Base-by-base conservation (phyloP, 1,139 yeast genomes). In the Yamadazyma atlantica region DNA sequence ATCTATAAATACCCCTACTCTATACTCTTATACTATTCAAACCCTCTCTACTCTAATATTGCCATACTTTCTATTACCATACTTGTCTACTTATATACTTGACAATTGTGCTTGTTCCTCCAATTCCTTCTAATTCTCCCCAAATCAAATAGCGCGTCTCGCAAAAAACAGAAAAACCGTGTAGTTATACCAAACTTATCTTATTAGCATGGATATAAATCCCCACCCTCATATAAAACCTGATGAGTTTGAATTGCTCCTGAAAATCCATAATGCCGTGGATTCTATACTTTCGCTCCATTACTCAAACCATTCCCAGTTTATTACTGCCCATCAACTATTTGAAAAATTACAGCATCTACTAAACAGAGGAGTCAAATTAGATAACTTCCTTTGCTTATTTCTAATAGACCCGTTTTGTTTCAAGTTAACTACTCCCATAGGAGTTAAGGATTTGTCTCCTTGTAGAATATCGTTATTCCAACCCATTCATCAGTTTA, bases 211-310 rank as follows among this genome's bases (percentile, higher is more conserved):
- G 26, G 12, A 11, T 12, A 14, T 28, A 4, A 13, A 25, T 33
- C 13, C 21, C 9, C 14, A 49, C 29, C 51, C 51, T 8, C 29
- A 12, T 24, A 11, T 49, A 4, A 13, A 23, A 1, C 15, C 30
- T 17, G 36, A 37, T 3, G 21, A 23, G 4, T 34, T 49, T 13
- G 12, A 18, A 9, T 18, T 25, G 10, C 35, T 49, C 2, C 17
- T 32, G 1, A 37, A 42, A 24, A 24, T 34, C 23, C 53, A 48
- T 32, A 41, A 48, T 33, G 51, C 47, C 13, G 33, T 42, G 6
- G 53, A 49, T 31, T 24, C 45, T 4, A 32, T 43, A 7, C 36
- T 49, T 7, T 36, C 53, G 7, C 31, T 49, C 3, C 53, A 49
- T 35, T 49, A 49, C 23, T 36, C 49, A 2, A 34, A 29, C 11